phyloP scores from a whole-genome alignment of 805 yeast genomes.

The Saturnispora hagleri region DNA sequence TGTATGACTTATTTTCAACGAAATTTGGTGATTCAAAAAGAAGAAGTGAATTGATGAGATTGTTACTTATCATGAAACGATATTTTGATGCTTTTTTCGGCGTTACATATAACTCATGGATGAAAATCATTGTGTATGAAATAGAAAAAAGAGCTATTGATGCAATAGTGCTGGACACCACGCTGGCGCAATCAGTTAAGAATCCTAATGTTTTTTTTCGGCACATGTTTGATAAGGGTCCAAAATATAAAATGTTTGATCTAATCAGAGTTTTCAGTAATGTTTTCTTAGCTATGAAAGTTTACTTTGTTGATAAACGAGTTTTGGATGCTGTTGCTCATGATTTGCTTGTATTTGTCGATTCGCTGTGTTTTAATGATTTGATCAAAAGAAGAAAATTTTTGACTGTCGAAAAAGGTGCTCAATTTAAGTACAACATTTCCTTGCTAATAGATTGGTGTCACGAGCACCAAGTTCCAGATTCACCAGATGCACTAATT shows the following conservation, averaged over 20 bases:
- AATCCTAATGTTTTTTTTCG: slow-evolving; percentile 5
- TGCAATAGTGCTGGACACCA: slow-evolving; percentile 8
- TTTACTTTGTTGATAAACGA: slow-evolving; percentile 7
- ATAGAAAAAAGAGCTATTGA: slow-evolving; percentile 6
- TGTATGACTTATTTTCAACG: slow-evolving; percentile 9
- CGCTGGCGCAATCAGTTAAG: neutral
- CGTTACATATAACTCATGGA: slow-evolving; percentile 11
- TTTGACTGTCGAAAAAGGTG: slow-evolving; percentile 6
- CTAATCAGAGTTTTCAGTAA: slow-evolving; percentile 8
- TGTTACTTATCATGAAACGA: slow-evolving; percentile 11
- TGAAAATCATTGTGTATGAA: slow-evolving; percentile 7
- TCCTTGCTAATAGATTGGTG: slow-evolving; percentile 13
- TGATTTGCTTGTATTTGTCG: slow-evolving; percentile 9
- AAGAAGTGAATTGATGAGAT: slow-evolving; percentile 11
- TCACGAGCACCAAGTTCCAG: slow-evolving; percentile 8
- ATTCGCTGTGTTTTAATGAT: slow-evolving; percentile 9
- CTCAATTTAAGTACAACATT: slow-evolving; percentile 6
- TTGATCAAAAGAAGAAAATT: slow-evolving; percentile 5
- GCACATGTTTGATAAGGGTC: slow-evolving; percentile 2
- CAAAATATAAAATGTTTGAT: slow-evolving; percentile 10
- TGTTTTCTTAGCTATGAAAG: slow-evolving; percentile 9
- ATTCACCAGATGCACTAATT: slow-evolving; percentile 10
- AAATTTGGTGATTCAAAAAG: slow-evolving; percentile 3
- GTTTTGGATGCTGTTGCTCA: slow-evolving; percentile 5
- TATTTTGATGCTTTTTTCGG: slow-evolving; percentile 14